phyloP scores from a whole-genome alignment of 2,329 filamentous ascomycete genomes.

The Talaromyces sp. region DNA sequence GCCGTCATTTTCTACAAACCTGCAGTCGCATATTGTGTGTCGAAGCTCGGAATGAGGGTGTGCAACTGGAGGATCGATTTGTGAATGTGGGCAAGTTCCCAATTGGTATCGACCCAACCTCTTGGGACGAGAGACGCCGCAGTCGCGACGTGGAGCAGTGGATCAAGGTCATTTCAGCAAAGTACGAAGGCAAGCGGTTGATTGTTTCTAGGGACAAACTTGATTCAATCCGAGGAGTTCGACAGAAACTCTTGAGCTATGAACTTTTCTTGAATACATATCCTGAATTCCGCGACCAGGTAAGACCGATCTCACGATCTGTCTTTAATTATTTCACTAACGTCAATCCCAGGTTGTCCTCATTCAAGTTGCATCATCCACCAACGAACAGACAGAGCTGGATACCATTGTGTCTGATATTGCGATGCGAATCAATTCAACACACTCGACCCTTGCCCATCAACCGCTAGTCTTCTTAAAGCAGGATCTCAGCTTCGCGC shows the following conservation, averaged over 20 bases:
- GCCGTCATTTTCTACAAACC: slow-evolving; percentile 89
- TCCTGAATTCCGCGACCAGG: slow-evolving; percentile 76
- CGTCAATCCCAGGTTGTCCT: slow-evolving; percentile 65
- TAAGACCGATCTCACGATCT: slow-evolving; percentile 20
- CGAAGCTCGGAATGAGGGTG: slow-evolving; percentile 79
- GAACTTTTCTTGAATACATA: slow-evolving; percentile 93
- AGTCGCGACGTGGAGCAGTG: slow-evolving; percentile 70
- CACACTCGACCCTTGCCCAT: slow-evolving; percentile 83
- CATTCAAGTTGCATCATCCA: slow-evolving; percentile 89
- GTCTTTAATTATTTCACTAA: neutral
- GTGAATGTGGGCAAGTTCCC: slow-evolving; percentile 80
- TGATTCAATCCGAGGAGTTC: slow-evolving; percentile 83
- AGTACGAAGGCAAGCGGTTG: slow-evolving; percentile 81
- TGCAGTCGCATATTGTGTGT: slow-evolving; percentile 88
- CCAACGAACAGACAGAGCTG: slow-evolving; percentile 79
- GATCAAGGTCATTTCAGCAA: slow-evolving; percentile 73
- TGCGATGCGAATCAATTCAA: slow-evolving; percentile 87
- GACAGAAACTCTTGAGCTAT: slow-evolving; percentile 87
- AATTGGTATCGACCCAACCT: slow-evolving; percentile 85
- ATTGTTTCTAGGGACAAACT: slow-evolving; percentile 94
- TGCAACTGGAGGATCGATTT: slow-evolving; percentile 88
- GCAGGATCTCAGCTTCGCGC: slow-evolving; percentile 87
- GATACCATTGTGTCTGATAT: slow-evolving; percentile 89
- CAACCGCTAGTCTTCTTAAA: slow-evolving; percentile 90
- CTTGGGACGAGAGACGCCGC: slow-evolving; percentile 64